phyloP scores from a whole-genome alignment of 169 alveolate species.

The Plasmodium vivax region DNA sequence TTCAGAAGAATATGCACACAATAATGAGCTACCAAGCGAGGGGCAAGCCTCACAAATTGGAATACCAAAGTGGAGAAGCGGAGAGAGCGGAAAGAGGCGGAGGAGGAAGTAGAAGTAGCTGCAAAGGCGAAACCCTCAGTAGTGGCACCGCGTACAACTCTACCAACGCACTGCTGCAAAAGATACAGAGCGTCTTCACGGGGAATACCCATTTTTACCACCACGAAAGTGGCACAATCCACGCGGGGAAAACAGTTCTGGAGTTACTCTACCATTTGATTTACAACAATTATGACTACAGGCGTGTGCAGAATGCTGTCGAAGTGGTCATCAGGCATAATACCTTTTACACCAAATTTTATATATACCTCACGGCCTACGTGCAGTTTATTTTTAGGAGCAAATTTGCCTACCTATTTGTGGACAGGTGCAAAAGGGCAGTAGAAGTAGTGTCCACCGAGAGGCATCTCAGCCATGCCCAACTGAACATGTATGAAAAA shows the following conservation, averaged over 20 bases:
- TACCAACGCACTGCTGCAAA: neutral
- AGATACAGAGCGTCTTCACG: constrained; percentile 7
- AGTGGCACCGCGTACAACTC: neutral
- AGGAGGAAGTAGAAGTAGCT: too few species aligned
- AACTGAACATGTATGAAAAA: constrained; percentile 6
- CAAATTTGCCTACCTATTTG: constrained; percentile 15
- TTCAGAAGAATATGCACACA: neutral
- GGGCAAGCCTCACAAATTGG: neutral
- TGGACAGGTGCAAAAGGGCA: neutral
- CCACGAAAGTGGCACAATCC: neutral
- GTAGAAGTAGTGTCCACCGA: neutral
- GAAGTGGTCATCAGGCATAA: constrained; percentile 6
- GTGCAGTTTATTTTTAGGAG: constrained; percentile 21
- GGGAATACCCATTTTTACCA: constrained; percentile 9
- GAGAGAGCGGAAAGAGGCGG: too few species aligned
- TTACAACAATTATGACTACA: constrained; percentile 33
- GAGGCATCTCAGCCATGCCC: neutral
- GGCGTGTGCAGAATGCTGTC: neutral
- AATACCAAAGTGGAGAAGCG: neutral
- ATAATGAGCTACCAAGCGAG: constrained; percentile 17
- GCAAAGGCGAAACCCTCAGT: neutral
- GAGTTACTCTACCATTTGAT: constrained; percentile 25
- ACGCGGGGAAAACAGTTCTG: constrained; percentile 1
- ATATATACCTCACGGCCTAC: constrained; percentile 40
- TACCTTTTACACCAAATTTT: constrained; percentile 29